Evolutionary conservation across 1,284 basidiomycete genomes (phyloP).

Genomic region (Schizopora paradoxa): DNA sequence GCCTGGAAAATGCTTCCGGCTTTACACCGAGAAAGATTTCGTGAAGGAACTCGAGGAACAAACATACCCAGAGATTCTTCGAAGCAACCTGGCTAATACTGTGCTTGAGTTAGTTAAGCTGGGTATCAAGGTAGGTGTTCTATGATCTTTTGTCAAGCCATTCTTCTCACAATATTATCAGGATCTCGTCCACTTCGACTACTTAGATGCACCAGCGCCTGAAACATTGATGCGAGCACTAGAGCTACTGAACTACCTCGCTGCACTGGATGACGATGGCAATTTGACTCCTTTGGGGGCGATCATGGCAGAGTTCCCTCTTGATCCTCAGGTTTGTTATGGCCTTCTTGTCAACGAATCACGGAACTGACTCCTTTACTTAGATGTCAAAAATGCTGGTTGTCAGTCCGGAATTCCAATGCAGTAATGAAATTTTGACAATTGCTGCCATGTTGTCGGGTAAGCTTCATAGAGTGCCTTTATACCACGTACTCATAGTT

Average conservation of each 20-base stretch:
- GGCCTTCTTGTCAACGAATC: not conserved
- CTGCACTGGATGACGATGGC: conserved; percentile 93
- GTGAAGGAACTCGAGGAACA: conserved; percentile 94
- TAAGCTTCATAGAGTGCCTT: conserved; percentile 28
- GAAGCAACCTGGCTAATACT: conserved; percentile 90
- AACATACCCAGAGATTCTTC: conserved; percentile 92
- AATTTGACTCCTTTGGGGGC: conserved; percentile 82
- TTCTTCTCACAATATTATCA: conserved; percentile 26
- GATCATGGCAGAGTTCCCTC: conserved; percentile 97
- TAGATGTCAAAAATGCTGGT: conserved; percentile 93
- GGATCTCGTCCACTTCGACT: conserved; percentile 92
- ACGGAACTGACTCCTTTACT: conserved; percentile 5
- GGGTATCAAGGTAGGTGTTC: conserved; percentile 62
- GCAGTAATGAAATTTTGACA: conserved; percentile 93
- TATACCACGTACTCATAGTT: conserved; percentile 4
- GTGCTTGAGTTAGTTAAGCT: conserved; percentile 94
- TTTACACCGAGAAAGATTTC: conserved; percentile 98
- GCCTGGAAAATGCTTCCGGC: conserved; percentile 94
- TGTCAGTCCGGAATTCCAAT: conserved; percentile 90
- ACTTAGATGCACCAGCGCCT: conserved; percentile 94
- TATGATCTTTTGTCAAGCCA: conserved; percentile 10
- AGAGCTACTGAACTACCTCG: conserved; percentile 90
- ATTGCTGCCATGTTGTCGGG: conserved; percentile 96
- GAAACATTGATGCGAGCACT: conserved; percentile 98
- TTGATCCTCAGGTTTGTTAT: conserved; percentile 81